Percentiles rank a stretch among this genome's conserved stretches.
phyloP scores from a whole-genome alignment of 495 filamentous ascomycete genomes.

The Hypoxylon lenormandii region DNA sequence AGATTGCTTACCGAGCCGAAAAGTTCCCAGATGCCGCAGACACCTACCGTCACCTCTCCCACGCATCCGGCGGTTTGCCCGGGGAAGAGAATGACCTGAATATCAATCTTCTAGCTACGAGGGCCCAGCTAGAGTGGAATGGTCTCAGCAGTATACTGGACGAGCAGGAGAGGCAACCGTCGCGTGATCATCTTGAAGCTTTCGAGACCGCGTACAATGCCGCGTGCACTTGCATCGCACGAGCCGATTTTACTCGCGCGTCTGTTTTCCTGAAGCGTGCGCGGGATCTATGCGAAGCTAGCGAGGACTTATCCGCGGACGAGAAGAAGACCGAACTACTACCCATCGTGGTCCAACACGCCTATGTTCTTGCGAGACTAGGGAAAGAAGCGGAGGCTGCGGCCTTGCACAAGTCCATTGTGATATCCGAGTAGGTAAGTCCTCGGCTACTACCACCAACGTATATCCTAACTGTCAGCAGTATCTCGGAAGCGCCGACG shows the following conservation, averaged over 20 bases:
- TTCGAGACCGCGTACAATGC: slow-evolving; percentile 96
- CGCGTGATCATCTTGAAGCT: slow-evolving; percentile 81
- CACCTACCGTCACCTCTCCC: slow-evolving; percentile 73
- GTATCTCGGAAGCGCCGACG: slow-evolving; percentile 82
- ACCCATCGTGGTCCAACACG: slow-evolving; percentile 86
- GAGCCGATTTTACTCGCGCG: slow-evolving; percentile 78
- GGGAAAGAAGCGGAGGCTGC: slow-evolving; percentile 81
- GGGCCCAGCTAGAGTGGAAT: slow-evolving; percentile 89
- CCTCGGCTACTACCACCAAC: background rate
- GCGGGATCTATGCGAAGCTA: slow-evolving; percentile 84
- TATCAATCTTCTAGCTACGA: slow-evolving; percentile 83
- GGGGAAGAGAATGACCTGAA: slow-evolving; percentile 86
- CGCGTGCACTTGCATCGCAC: slow-evolving; percentile 85
- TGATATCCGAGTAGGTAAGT: slow-evolving; percentile 54
- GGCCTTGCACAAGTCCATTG: slow-evolving; percentile 71
- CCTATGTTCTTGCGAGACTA: slow-evolving; percentile 78
- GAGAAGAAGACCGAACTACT: slow-evolving; percentile 85
- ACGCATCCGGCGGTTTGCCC: slow-evolving; percentile 58
- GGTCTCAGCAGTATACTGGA: slow-evolving; percentile 61
- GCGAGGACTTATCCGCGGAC: slow-evolving; percentile 83
- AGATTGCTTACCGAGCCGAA: slow-evolving; percentile 87
- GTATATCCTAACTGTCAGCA: slow-evolving; percentile 54
- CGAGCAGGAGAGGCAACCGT: slow-evolving; percentile 64
- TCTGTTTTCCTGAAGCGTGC: slow-evolving; percentile 85
- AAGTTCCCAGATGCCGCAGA: slow-evolving; percentile 77